Evolutionary conservation across 2,329 filamentous ascomycete species (phyloP).

Genomic region (Cercospora berteroae): DNA sequence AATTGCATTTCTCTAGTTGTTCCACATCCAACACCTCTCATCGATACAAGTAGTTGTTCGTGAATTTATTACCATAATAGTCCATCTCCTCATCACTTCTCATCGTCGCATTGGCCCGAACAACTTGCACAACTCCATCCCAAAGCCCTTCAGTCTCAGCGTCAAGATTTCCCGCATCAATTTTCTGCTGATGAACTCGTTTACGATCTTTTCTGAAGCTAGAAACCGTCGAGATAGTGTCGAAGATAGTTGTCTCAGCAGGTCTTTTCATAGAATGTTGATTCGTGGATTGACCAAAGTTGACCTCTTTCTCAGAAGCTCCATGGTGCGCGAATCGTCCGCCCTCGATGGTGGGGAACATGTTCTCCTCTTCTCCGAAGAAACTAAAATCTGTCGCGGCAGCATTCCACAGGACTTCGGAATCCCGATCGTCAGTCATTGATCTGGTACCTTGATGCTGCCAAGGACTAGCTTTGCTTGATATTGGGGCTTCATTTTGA

Average conservation of each 20-base stretch:
- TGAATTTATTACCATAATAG: slow-evolving; percentile 37
- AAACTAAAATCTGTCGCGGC: slow-evolving; percentile 56
- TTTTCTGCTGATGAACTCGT: slow-evolving; percentile 45
- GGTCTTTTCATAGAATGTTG: neutral
- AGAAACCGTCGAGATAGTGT: slow-evolving; percentile 55
- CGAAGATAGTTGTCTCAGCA: slow-evolving; percentile 33
- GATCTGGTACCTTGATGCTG: slow-evolving; percentile 50
- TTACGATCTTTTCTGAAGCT: slow-evolving; percentile 55
- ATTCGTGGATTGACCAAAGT: slow-evolving; percentile 10
- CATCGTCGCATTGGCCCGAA: slow-evolving; percentile 43
- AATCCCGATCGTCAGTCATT: slow-evolving; percentile 59
- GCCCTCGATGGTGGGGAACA: slow-evolving; percentile 31
- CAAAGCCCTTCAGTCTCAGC: slow-evolving; percentile 56
- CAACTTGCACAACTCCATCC: slow-evolving; percentile 58
- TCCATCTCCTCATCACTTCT: slow-evolving; percentile 35
- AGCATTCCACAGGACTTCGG: slow-evolving; percentile 59
- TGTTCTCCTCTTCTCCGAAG: slow-evolving; percentile 55
- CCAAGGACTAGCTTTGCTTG: slow-evolving; percentile 44
- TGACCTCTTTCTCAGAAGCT: slow-evolving; percentile 30
- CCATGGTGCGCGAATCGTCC: slow-evolving; percentile 21
- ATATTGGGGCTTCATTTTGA: slow-evolving; percentile 33
- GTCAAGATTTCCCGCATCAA: slow-evolving; percentile 37
- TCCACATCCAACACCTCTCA: no score
- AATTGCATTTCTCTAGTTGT: no score
- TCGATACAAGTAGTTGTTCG: slow-evolving; percentile 32